Conservation (phyloP, 2,329 filamentous ascomycete genomes). For the Emmonsia crescens region DNA sequence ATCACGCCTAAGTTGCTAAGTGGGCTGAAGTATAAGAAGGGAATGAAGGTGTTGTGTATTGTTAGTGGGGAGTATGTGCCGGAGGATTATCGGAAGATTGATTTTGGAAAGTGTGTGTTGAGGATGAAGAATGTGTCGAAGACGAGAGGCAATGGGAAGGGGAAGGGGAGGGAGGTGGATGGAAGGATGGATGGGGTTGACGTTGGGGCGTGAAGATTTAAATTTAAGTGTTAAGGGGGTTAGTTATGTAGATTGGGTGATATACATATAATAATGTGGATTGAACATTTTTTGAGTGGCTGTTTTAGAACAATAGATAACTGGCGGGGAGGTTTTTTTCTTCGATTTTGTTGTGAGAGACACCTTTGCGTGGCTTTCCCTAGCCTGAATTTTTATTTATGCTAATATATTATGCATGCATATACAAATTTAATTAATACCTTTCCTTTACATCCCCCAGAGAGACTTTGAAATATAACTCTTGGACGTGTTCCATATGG, state of each 20-base stretch:
- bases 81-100: conserved; percentile 25
- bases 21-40: conserved; percentile 71
- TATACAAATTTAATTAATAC: too few species aligned
- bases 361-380: not conserved
- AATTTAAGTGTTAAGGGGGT: not conserved
- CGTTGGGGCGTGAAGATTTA: not conserved
- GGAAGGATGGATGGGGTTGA: not conserved
- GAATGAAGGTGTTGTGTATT: conserved; percentile 91
- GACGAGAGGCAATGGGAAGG: conserved; percentile 4
- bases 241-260: not conserved
- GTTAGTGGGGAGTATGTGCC: conserved; percentile 65
- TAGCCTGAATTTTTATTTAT: not conserved
- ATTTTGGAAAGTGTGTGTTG: conserved; percentile 28
- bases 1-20: conserved; percentile 93
- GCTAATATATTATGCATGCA: too few species aligned
- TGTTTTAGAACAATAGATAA: not conserved
- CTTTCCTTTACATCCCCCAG: not conserved
- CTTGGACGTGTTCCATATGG: not conserved
- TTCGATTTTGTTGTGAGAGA: not conserved
- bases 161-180: not conserved
- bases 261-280: not conserved
- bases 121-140: conserved; percentile 24
- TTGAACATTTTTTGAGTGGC: not conserved
- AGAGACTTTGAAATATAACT: not conserved
- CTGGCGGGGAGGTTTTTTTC: not conserved